Conservation (phyloP, 495 filamentous ascomycete species). For the Ramalina peruviana region DNA sequence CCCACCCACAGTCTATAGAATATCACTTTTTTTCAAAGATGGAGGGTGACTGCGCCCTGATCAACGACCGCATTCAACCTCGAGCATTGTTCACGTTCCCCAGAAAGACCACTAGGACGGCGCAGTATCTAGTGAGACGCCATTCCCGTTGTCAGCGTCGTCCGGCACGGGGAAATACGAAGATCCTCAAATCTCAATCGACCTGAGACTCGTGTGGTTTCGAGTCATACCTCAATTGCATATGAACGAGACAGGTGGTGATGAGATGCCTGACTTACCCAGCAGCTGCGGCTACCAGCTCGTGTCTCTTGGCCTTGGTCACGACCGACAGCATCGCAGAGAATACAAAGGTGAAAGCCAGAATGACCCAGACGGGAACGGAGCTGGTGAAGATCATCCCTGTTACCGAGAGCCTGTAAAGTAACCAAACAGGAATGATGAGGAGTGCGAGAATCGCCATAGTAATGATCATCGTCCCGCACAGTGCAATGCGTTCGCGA, state of each 20-base stretch:
- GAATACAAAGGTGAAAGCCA: conserved; percentile 25
- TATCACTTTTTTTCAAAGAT: no score
- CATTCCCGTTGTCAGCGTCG: neutral
- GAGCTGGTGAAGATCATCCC: conserved; percentile 6
- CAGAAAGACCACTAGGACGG: conserved; percentile 18
- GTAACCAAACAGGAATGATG: conserved; percentile 25
- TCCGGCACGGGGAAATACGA: neutral
- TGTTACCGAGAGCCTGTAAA: conserved; percentile 21
- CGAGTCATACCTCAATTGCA: neutral
- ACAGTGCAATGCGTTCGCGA: conserved; percentile 18
- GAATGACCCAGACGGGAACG: conserved; percentile 16
- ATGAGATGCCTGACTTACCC: conserved; percentile 17
- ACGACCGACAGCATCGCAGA: conserved; percentile 20
- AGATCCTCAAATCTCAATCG: neutral
- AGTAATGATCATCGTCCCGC: conserved; percentile 25
- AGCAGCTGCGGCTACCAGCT: conserved; percentile 31
- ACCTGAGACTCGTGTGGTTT: neutral
- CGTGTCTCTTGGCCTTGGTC: conserved; percentile 28
- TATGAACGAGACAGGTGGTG: neutral
- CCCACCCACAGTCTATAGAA: no score
- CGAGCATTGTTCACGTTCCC: conserved; percentile 12
- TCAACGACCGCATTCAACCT: no score
- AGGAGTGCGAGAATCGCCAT: conserved; percentile 24
- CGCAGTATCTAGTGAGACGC: conserved; percentile 14
- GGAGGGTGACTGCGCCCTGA: no score